Percentiles rank a stretch among this genome's conserved stretches.
Conservation (phyloP, 2,329 filamentous ascomycete genomes). For the Mycosphaerella arachidis region DNA sequence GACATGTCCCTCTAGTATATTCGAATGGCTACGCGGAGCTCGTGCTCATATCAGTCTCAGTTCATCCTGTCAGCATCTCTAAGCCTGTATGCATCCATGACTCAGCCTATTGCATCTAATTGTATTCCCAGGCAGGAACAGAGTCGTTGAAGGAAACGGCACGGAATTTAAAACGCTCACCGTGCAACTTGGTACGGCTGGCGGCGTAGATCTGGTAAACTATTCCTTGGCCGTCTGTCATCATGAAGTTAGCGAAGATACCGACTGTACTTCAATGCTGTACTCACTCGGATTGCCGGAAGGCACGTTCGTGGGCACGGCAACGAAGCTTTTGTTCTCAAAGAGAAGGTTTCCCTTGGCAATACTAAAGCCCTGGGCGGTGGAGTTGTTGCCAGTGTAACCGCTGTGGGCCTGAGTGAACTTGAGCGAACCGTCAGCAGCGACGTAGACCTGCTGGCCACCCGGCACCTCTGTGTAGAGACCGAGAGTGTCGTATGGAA, state of each 20-base stretch:
- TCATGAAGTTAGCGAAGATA: background rate
- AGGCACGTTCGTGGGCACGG: conserved; percentile 3
- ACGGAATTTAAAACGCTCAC: conserved; percentile 4
- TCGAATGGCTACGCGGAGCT: background rate
- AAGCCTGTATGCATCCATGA: background rate
- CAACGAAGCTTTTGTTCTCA: conserved; percentile 4
- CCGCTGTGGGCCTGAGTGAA: conserved; percentile 11
- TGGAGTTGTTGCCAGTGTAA: background rate
- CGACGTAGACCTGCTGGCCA: conserved; percentile 31
- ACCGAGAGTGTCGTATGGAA: conserved; percentile 15
- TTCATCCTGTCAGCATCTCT: background rate
- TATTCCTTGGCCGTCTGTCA: background rate
- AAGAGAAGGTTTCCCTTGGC: conserved; percentile 4
- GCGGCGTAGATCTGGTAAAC: conserved; percentile 10
- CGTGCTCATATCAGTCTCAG: background rate
- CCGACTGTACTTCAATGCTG: background rate
- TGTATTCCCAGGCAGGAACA: conserved; percentile 6
- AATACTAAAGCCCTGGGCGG: background rate
- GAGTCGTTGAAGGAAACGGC: background rate
- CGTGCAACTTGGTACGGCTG: conserved; percentile 3
- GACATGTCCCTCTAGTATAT: background rate
- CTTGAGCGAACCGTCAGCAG: conserved; percentile 6
- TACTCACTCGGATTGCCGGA: conserved; percentile 2
- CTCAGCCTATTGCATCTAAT: background rate
- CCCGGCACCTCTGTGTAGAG: conserved; percentile 28